Base-by-base conservation (phyloP, 1,284 basidiomycete genomes). In the Cryptococcus sp. region DNA sequence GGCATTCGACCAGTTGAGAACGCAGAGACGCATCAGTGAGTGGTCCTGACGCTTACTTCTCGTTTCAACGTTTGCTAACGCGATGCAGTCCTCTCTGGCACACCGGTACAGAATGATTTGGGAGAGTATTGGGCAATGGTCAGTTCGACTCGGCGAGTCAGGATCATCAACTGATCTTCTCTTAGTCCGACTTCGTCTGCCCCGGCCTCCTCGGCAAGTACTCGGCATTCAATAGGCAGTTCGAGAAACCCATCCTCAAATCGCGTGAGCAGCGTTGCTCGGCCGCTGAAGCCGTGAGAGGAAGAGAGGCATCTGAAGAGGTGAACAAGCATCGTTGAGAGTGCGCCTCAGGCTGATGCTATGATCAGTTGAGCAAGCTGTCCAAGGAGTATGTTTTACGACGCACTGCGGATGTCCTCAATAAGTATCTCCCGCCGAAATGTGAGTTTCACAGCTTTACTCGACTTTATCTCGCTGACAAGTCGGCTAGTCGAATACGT, bases 51-150 rank as follows among this genome's bases (percentile, higher is more conserved):
- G n/a, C 5, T 3, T 23, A 17, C 22, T 47, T 30, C 20, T 50
- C n/a, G 46, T 22, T 20, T 19, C 22, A 27, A 2, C 17, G 7
- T 19, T 35, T 27, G 38, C 35, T 55, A 22, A 51, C 56, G 46
- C 45, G 23, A 7, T 61, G 56, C 80, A 74, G 95, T 99, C 52
- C 82, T 99, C 3, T 95, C 94, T 0, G 96, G 96, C 19, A 99
- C 96, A 2, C 96, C 96, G 0, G 92, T 99, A 47, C 92, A 99
- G 78, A 99, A 99, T 76, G 92, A 98, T 73, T 81, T 99, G 19
- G 83, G 88, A 57, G 96, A 99, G 76, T 96, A 96, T 72, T 94
- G 94, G 78, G 85, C 93, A 5, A 98, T 98, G 93, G 91, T 91
- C 58, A 53, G 82, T 66, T 46, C 53, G 41, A 54, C 20, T 48